Evolutionary conservation across 495 filamentous ascomycete genomes (phyloP).

Genomic region (Apodospora peruviana): DNA sequence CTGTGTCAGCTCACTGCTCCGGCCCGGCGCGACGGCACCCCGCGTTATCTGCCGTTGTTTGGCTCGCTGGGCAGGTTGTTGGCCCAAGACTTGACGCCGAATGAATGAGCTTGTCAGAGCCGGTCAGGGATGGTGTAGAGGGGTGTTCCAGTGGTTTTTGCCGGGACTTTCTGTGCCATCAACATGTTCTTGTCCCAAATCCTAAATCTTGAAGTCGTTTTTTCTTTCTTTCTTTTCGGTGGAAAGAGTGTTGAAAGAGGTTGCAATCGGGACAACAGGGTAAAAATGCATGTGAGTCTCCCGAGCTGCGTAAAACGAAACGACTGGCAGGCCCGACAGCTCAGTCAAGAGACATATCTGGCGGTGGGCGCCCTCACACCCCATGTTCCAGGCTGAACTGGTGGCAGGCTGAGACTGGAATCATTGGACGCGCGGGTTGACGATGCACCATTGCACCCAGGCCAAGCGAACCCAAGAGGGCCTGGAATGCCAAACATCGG

Average conservation of each 20-base stretch:
- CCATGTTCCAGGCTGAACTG: neutral
- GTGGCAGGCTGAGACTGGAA: neutral
- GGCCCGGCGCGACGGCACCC: neutral
- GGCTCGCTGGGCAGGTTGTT: too few relatives aligned
- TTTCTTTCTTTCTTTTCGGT: too few relatives aligned
- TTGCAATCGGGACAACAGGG: neutral
- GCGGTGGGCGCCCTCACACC: slow-evolving; percentile 15
- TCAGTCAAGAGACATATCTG: neutral
- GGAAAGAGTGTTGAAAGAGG: neutral
- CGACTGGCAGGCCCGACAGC: neutral
- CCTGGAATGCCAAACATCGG: too few relatives aligned
- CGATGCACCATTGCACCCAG: slow-evolving; percentile 1
- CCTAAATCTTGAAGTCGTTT: neutral
- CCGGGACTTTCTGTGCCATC: too few relatives aligned
- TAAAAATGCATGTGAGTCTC: slow-evolving; percentile 7
- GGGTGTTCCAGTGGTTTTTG: too few relatives aligned
- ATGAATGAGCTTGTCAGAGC: too few relatives aligned
- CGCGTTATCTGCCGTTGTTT: neutral
- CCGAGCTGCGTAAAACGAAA: neutral
- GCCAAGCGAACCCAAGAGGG: too few relatives aligned
- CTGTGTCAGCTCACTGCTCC: neutral
- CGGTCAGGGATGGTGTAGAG: too few relatives aligned
- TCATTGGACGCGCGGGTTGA: too few relatives aligned
- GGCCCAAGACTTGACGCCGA: too few relatives aligned
- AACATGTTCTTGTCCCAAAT: neutral